These are phyloP conservation scores for Theileria annulata DNA, from an alignment of 169 alveolate species.

Conservation along the genomic window DNA sequence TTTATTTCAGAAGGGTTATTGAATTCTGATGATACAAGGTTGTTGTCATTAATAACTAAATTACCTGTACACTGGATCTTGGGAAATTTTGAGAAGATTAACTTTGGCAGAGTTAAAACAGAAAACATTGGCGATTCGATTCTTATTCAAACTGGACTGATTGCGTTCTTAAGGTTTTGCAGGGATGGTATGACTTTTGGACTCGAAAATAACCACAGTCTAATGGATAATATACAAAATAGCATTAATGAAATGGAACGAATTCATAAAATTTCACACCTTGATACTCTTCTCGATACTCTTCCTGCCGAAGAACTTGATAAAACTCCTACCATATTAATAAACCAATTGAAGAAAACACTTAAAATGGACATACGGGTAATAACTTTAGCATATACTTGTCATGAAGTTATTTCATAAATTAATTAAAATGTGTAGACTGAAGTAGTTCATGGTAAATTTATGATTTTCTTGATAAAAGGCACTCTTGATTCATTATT, in stretches of 20 bases:
- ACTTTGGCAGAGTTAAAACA: not conserved
- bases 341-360: not conserved
- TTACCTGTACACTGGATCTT: slow-evolving; percentile 14
- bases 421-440: not conserved
- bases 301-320: not conserved
- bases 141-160: not conserved
- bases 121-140: not conserved
- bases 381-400: not conserved
- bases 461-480: slow-evolving; percentile 7
- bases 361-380: slow-evolving; percentile 1
- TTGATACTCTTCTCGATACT: not conserved
- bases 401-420: not conserved
- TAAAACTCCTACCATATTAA: not conserved
- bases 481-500: not conserved
- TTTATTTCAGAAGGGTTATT: not conserved
- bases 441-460: not conserved
- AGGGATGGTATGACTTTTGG: not conserved
- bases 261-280: not conserved
- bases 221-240: not conserved
- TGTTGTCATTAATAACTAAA: not conserved
- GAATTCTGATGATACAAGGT: not conserved
- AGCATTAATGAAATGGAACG: not conserved
- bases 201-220: not conserved
- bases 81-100: not conserved
- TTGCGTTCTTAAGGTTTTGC: not conserved